Evolutionary conservation across 495 filamentous ascomycete genomes (phyloP).

Genomic region (Aspergillus sclerotiicarbonarius): DNA sequence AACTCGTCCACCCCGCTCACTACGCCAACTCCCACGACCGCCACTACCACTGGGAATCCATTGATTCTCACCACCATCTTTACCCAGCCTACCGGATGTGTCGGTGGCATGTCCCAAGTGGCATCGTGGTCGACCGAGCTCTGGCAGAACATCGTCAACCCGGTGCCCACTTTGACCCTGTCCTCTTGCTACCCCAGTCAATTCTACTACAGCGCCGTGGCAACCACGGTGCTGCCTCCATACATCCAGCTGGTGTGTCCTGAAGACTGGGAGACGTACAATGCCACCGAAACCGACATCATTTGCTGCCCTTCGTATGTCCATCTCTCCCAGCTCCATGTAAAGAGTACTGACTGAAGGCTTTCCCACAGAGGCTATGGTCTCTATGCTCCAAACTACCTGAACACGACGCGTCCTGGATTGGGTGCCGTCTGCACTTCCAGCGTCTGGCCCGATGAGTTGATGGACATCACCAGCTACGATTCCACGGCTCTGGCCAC

Average conservation of each 20-base stretch:
- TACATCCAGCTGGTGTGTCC: not conserved
- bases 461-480: conserved; percentile 1
- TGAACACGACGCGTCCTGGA: not conserved
- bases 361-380: not conserved
- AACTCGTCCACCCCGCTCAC: not conserved
- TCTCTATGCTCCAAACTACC: not conserved
- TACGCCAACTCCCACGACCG: not conserved
- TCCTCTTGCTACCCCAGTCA: not conserved
- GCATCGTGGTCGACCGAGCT: not conserved
- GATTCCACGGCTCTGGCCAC: not conserved
- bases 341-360: not conserved
- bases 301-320: not conserved
- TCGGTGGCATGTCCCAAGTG: not conserved
- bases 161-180: not conserved
- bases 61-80: not conserved
- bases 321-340: too few species aligned
- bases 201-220: not conserved
- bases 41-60: not conserved
- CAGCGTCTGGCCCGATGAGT: not conserved
- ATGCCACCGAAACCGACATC: not conserved
- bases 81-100: not conserved
- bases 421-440: conserved; percentile 1
- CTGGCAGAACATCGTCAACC: not conserved
- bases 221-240: not conserved
- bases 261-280: not conserved